Base-by-base conservation (phyloP, 2,329 filamentous ascomycete species). In the Colletotrichum sp. region DNA sequence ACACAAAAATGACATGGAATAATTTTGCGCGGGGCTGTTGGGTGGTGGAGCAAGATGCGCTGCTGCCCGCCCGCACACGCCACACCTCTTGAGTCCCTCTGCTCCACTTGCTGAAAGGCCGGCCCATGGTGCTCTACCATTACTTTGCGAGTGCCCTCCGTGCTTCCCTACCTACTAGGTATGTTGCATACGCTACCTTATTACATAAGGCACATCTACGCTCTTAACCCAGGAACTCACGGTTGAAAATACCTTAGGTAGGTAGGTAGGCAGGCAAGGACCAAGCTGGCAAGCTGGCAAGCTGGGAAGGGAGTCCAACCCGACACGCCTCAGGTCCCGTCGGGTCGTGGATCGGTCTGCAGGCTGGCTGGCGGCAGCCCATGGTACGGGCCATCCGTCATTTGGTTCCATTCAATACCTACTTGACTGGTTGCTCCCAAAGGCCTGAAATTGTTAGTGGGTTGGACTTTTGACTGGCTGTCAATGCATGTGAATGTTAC, bases 11-110 rank as follows among this genome's bases (percentile, higher is more conserved):
- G 75, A 30, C 66, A 49, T 49, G 44, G 44, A 71, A 75, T 75
- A 75, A 74, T 76, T 76, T 76, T 66, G 71, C 71, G 75, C 66
- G 75, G 75, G 75, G 75, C 70, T 76, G 8, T 64, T 65, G 44
- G 44, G 44, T 49, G 44, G 44, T 49, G 44, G 44, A 49, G 44
- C 44, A 21, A 49, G 44, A 21, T 49, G 10, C 44, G 63, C 28
- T 68, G 30, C 28, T 55, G 28, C 57, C 28, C 64, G 39, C 26
- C 39, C 39, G 18, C 63, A 66, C 63, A 64, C 60, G 21, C 60
- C 24, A 36, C 32, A 64, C 30, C 21, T 36, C 32, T 64, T 34
- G 16, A 28, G 28, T 13, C 59, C 28, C 30, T 30, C 18, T 18
- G 28, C 26, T 30, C 59, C 24, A n/a, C 24, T 30, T 32, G 59